phyloP scores from a whole-genome alignment of 2,329 filamentous ascomycete species.

The Fusarium sp. region DNA sequence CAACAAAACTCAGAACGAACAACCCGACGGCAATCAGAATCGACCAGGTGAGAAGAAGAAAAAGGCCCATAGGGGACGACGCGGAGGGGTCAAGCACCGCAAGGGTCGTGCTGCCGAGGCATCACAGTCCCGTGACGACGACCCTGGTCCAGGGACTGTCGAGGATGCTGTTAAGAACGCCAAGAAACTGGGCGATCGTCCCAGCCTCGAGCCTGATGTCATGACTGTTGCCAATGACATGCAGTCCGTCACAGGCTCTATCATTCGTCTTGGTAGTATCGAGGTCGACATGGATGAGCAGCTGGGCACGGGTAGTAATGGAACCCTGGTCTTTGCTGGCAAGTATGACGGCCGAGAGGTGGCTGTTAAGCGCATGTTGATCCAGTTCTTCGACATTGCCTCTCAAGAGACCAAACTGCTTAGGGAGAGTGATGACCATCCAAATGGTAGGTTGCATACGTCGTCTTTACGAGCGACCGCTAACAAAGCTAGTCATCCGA shows the following conservation, averaged over 20 bases:
- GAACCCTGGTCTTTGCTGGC: constrained; percentile 96
- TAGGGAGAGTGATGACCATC: constrained; percentile 93
- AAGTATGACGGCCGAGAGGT: constrained; percentile 93
- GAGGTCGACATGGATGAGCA: constrained; percentile 74
- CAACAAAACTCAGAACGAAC: constrained; percentile 1
- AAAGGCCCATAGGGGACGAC: constrained; percentile 77
- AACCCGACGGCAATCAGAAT: constrained; percentile 16
- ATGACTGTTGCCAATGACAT: constrained; percentile 69
- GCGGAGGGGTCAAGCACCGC: constrained; percentile 77
- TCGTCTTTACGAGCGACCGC: not conserved
- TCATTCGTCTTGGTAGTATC: constrained; percentile 72
- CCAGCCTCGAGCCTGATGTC: constrained; percentile 71
- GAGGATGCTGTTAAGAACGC: constrained; percentile 73
- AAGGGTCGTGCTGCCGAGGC: constrained; percentile 67
- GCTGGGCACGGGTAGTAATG: constrained; percentile 87
- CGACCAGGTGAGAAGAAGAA: constrained; percentile 67
- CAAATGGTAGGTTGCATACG: constrained; percentile 70
- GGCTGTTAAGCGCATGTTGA: constrained; percentile 96
- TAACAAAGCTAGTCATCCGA: constrained; percentile 77
- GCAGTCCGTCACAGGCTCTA: constrained; percentile 69
- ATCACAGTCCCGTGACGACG: constrained; percentile 64
- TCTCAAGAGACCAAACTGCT: constrained; percentile 92
- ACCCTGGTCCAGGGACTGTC: constrained; percentile 58
- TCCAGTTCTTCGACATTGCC: constrained; percentile 95
- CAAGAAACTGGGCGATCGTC: constrained; percentile 67